Conservation (phyloP, 257 asterid genomes). For the Nicotiana knightiana region DNA sequence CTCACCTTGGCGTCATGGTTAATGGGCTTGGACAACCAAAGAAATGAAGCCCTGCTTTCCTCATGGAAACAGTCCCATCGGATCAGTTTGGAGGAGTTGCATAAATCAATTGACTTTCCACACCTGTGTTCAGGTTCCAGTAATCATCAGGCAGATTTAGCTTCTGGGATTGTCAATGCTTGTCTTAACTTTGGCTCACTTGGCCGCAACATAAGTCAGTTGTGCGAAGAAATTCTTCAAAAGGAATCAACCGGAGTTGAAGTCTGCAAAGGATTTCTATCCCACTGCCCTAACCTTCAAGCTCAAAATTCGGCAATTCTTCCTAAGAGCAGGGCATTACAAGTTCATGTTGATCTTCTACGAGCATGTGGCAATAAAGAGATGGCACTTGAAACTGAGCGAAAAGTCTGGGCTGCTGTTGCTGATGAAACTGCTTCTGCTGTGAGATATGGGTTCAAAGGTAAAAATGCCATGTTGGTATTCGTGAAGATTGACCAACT, state of each 20-base stretch:
- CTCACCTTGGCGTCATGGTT: slow-evolving; percentile 78
- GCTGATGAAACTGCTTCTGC: slow-evolving; percentile 93
- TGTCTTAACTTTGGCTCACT: slow-evolving; percentile 83
- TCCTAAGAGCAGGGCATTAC: slow-evolving; percentile 89
- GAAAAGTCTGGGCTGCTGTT: slow-evolving; percentile 76
- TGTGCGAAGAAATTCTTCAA: slow-evolving; percentile 82
- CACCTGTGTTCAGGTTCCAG: slow-evolving; percentile 74
- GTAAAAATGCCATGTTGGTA: slow-evolving; percentile 25
- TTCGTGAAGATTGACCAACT: not conserved
- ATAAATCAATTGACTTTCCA: slow-evolving; percentile 70
- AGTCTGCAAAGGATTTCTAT: slow-evolving; percentile 55
- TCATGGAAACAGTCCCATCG: slow-evolving; percentile 67
- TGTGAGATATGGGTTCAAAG: slow-evolving; percentile 79
- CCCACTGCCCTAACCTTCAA: slow-evolving; percentile 46
- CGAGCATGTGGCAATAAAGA: slow-evolving; percentile 56
- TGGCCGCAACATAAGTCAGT: slow-evolving; percentile 74
- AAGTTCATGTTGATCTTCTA: slow-evolving; percentile 81
- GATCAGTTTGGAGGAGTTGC: slow-evolving; percentile 88
- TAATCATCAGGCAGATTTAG: slow-evolving; percentile 82
- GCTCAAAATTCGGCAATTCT: slow-evolving; percentile 73
- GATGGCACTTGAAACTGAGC: slow-evolving; percentile 61
- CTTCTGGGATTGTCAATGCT: slow-evolving; percentile 69
- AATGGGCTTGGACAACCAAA: slow-evolving; percentile 63
- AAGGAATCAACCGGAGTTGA: slow-evolving; percentile 52
- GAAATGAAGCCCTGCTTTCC: slow-evolving; percentile 29